Evolutionary conservation across 1,284 basidiomycete genomes (phyloP), one percentile per base, ranked within the genome.

Genomic region (Tylopilus sp.): DNA sequence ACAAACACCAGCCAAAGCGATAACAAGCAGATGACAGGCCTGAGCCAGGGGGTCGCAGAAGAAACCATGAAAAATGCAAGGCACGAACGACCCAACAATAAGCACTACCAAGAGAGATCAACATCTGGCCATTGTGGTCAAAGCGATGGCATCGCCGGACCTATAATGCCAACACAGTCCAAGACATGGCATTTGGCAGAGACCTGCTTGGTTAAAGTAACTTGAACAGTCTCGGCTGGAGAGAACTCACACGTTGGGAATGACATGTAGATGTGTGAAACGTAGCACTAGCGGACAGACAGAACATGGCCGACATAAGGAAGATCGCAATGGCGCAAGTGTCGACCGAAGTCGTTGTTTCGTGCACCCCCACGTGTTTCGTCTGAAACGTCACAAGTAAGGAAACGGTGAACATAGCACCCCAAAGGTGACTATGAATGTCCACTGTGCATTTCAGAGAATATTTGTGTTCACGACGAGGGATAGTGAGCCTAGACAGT

Each of bases 361-460:
- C 72, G 55, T 84, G 73, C 35, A 69, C 65, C 26, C 67, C 67
- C 45, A 84, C 66, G 58, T 84, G 71, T 49, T 72, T 73, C 9
- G 74, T 69, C 37, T 73, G 68, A 53, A 79, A 77, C 4, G 79
- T 78, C 49, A 70, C 69, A 41, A 86, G 65, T 46, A 91, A 72
- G 58, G 83, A 77, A 16, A 71, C 59, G 63, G 93, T 92, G 44
- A 89, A 61, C 11, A 83, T 61, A 15, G 86, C 84, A 26, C 86
- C 91, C 73, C 82, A 79, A 8, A 94, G 74, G 63, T 96, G 93
- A 44, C 79, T 89, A 68, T 94, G 91, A 45, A 96, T 93, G 69
- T 97, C 96, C 53, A 96, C 90, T 92, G 51, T 39, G 48, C 47
- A 44, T 38, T 55, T 55, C 34, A 28, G 16, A 7, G 31, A 46